A percentile compares a stretch with the other conserved stretches of the same genome.
phyloP scores from a whole-genome alignment of 495 filamentous ascomycete species.

The Penicillium taxi region DNA sequence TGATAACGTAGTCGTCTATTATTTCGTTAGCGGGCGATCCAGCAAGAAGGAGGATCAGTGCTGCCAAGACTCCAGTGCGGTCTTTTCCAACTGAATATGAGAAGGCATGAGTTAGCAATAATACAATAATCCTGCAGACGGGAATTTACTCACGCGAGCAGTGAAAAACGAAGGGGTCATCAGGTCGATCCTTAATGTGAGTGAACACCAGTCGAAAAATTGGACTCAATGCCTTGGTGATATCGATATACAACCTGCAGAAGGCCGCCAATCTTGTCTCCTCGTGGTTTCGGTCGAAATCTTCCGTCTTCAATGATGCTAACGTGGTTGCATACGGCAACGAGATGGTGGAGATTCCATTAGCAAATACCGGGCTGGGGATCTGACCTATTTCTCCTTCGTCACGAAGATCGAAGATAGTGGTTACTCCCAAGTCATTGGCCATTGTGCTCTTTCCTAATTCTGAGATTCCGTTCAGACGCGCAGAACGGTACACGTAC shows the following conservation, averaged over 20 bases:
- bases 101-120: not conserved
- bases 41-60: constrained; percentile 48
- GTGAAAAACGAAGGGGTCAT: constrained; percentile 44
- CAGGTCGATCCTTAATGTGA: constrained; percentile 32
- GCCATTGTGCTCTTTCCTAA: constrained; percentile 44
- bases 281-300: constrained; percentile 50
- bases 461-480: constrained; percentile 36
- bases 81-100: constrained; percentile 49
- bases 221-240: constrained; percentile 30
- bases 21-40: constrained; percentile 39
- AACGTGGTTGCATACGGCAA: constrained; percentile 26
- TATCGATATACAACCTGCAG: constrained; percentile 44
- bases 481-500: constrained; percentile 46
- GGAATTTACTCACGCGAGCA: constrained; percentile 47
- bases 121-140: not conserved
- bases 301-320: constrained; percentile 34
- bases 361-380: constrained; percentile 29
- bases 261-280: constrained; percentile 50
- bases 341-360: constrained; percentile 43
- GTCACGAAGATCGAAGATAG: constrained; percentile 61
- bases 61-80: constrained; percentile 54
- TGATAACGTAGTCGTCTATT: constrained; percentile 41
- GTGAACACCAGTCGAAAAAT: constrained; percentile 28
- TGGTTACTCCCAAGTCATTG: constrained; percentile 44
- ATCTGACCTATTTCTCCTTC: constrained; percentile 38